These are phyloP conservation scores for Nitzschia palea DNA, from an alignment of 108 stramenopile species.

Conservation along the genomic window DNA sequence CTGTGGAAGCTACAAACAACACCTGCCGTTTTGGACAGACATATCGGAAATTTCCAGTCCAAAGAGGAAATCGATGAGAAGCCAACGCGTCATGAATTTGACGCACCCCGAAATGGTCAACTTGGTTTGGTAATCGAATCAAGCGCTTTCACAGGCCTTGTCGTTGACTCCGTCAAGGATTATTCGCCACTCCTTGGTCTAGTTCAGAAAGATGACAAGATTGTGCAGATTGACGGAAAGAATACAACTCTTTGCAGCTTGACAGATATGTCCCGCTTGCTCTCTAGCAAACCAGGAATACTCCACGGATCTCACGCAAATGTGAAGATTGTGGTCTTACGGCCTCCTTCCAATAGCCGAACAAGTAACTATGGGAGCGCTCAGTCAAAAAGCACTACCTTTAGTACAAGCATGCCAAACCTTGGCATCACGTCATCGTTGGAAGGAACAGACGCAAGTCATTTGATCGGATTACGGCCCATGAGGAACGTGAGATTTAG, in stretches of 20 bases:
- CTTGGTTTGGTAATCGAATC: constrained; percentile 40
- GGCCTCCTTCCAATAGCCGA: neutral
- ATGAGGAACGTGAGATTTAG: neutral
- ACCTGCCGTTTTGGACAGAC: neutral
- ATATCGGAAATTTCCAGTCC: neutral
- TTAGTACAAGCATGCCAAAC: neutral
- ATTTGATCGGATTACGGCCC: neutral
- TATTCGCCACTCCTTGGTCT: constrained; percentile 54
- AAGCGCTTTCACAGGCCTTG: constrained; percentile 19
- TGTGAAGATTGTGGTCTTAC: neutral
- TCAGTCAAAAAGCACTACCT: too few relatives aligned
- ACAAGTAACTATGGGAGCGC: constrained; percentile 6
- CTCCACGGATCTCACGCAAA: neutral
- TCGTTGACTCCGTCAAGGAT: constrained; percentile 45
- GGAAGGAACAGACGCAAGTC: neutral
- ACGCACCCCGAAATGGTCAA: constrained; percentile 38
- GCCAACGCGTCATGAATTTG: constrained; percentile 21
- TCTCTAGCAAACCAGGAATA: neutral
- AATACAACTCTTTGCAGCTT: constrained; percentile 13
- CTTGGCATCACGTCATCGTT: neutral
- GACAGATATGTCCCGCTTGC: constrained; percentile 1
- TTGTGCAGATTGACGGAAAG: constrained; percentile 59
- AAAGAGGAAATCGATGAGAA: neutral
- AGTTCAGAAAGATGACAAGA: constrained; percentile 48
- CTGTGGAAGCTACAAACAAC: too few relatives aligned